Percentiles rank a stretch among this genome's conserved stretches.
Conservation (phyloP, 2,329 filamentous ascomycete species). For the Aureobasidium sp. region DNA sequence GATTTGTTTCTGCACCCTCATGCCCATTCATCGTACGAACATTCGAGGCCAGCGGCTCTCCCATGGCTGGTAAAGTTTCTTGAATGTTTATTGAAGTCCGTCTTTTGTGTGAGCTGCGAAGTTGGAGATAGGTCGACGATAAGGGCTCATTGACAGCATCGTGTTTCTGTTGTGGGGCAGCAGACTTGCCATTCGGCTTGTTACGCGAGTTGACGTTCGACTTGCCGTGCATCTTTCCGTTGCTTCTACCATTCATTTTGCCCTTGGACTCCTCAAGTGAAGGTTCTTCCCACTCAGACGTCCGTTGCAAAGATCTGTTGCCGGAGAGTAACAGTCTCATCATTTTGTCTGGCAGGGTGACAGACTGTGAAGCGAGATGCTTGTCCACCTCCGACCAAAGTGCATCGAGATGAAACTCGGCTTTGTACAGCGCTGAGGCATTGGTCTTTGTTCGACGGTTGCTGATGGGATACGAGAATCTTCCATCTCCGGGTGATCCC, state of each 20-base stretch:
- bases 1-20: neutral
- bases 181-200: neutral
- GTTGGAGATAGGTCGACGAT: neutral
- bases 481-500: constrained; percentile 24
- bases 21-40: neutral
- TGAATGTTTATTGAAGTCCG: neutral
- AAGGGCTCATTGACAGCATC: neutral
- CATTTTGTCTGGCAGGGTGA: neutral
- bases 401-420: constrained; percentile 43
- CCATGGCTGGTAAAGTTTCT: constrained; percentile 12
- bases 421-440: constrained; percentile 37
- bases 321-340: constrained; percentile 4
- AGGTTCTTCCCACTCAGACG: constrained; percentile 2
- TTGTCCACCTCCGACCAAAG: constrained; percentile 36
- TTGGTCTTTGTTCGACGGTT: constrained; percentile 43
- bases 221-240: neutral
- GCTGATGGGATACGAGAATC: constrained; percentile 43
- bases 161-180: neutral
- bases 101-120: constrained; percentile 1
- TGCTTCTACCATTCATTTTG: neutral
- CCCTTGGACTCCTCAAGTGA: neutral
- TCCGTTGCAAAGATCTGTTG: neutral
- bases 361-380: constrained; percentile 1
- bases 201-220: neutral
- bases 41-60: neutral